Evolutionary conservation across 2,329 filamentous ascomycete genomes (phyloP).

Genomic region (Colletotrichum shisoi): DNA sequence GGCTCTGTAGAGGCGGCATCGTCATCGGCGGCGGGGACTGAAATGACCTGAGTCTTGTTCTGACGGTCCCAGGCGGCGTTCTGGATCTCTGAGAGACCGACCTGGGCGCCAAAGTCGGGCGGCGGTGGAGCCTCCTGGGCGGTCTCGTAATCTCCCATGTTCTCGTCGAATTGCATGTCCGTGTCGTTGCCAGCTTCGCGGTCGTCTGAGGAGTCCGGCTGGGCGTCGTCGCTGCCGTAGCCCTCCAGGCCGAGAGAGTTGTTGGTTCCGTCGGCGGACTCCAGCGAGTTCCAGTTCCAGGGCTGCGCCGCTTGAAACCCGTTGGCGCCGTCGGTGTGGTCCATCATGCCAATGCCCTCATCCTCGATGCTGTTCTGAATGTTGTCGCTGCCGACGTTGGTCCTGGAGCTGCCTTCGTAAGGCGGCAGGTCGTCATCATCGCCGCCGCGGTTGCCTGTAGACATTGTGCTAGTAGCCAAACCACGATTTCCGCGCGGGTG

Average conservation of each 20-base stretch:
- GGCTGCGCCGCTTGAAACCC: conserved; percentile 47
- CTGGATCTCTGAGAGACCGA: conserved; percentile 46
- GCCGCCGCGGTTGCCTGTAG: conserved; percentile 42
- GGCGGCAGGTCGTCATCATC: conserved; percentile 49
- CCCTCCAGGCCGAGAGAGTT: conserved; percentile 48
- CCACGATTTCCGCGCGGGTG: conserved; percentile 70
- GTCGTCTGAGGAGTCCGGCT: conserved; percentile 51
- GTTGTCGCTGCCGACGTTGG: conserved; percentile 40
- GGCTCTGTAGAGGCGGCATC: conserved; percentile 56
- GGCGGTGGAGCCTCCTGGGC: conserved; percentile 41
- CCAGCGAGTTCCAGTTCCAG: conserved; percentile 59
- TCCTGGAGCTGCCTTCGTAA: conserved; percentile 44
- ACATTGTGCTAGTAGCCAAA: conserved; percentile 55
- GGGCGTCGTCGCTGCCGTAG: conserved; percentile 55
- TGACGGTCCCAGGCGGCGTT: conserved; percentile 49
- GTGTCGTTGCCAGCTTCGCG: conserved; percentile 46
- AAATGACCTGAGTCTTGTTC: conserved; percentile 49
- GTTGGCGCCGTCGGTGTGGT: conserved; percentile 46
- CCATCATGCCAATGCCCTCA: conserved; percentile 55
- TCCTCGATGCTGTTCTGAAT: conserved; percentile 59
- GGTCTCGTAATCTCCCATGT: conserved; percentile 35
- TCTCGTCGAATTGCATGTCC: conserved; percentile 39
- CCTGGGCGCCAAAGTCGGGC: conserved; percentile 40
- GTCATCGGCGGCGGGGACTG: conserved; percentile 50
- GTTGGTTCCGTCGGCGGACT: conserved; percentile 45